Conservation (phyloP, 1,284 basidiomycete species). For the Malassezia globosa region DNA sequence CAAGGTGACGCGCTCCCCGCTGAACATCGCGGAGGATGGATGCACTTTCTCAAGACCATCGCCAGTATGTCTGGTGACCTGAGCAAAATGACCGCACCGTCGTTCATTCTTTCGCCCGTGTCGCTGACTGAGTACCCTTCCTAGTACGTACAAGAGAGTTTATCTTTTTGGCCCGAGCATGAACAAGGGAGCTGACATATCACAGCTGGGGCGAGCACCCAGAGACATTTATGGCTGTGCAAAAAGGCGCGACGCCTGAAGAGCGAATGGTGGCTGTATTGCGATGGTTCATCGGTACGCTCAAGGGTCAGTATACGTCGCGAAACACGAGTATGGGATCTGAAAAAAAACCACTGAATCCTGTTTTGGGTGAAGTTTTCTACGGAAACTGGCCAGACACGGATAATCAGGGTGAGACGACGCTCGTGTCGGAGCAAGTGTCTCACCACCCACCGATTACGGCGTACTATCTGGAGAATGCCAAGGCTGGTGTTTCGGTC, state of each 20-base stretch:
- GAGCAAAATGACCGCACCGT: conserved; percentile 82
- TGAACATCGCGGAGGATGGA: conserved; percentile 14
- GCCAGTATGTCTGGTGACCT: conserved; percentile 61
- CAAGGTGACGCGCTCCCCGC: conserved; percentile 6
- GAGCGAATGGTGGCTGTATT: conserved; percentile 44
- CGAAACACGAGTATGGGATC: conserved; percentile 56
- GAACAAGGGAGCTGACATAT: no score
- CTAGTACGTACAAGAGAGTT: conserved; percentile 18
- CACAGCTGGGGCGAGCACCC: conserved; percentile 46
- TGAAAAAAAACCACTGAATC: conserved; percentile 96
- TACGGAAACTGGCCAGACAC: conserved; percentile 80
- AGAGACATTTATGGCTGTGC: conserved; percentile 29
- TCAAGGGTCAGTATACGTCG: conserved; percentile 82
- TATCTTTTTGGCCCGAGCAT: neutral
- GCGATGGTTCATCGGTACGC: conserved; percentile 53
- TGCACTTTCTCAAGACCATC: conserved; percentile 38
- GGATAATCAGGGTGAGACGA: conserved; percentile 68
- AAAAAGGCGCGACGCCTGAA: conserved; percentile 37
- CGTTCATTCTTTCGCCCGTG: conserved; percentile 50
- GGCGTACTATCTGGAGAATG: conserved; percentile 64
- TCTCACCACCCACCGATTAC: conserved; percentile 54
- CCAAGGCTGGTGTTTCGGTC: conserved; percentile 64
- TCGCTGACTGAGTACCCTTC: conserved; percentile 44
- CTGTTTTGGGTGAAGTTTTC: conserved; percentile 79
- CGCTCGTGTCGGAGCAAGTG: conserved; percentile 76